phyloP scores from a whole-genome alignment of 2,329 filamentous ascomycete species.

The Microthyrium microscopicum region DNA sequence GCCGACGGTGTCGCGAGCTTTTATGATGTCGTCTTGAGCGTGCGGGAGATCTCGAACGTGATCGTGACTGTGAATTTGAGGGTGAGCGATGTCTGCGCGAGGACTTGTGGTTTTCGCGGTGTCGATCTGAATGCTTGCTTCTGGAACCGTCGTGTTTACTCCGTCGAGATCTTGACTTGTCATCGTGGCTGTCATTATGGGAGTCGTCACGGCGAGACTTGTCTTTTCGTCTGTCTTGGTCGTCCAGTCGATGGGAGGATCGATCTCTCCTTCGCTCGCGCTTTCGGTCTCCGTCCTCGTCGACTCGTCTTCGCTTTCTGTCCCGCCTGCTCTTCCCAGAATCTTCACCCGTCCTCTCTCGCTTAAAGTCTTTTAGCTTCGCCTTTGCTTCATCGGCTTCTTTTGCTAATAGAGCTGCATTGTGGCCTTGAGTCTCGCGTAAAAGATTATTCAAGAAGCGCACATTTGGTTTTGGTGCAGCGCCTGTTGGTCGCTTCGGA shows the following conservation, averaged over 20 bases:
- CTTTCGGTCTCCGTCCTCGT: constrained; percentile 19
- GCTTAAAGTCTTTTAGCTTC: constrained; percentile 43
- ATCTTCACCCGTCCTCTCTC: constrained; percentile 8
- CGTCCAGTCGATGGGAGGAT: no score
- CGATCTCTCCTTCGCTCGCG: background rate
- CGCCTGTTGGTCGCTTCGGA: constrained; percentile 40
- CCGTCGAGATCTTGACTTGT: no score
- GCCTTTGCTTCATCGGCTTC: constrained; percentile 65
- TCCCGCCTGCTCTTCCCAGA: constrained; percentile 2
- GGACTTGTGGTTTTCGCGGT: no score
- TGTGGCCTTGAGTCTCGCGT: constrained; percentile 74
- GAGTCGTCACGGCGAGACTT: no score
- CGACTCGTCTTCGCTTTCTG: constrained; percentile 10
- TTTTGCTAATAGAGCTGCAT: constrained; percentile 68
- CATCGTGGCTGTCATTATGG: no score
- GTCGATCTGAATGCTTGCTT: no score
- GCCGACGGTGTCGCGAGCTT: background rate
- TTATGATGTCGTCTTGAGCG: background rate
- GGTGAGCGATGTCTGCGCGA: no score
- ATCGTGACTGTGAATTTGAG: no score
- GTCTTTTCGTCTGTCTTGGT: no score
- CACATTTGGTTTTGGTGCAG: constrained; percentile 75
- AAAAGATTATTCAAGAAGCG: constrained; percentile 80
- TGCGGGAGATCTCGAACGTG: no score
- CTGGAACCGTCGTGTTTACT: no score